Percentiles rank a stretch among this genome's conserved stretches.
Conservation (phyloP, 2,329 filamentous ascomycete genomes). For the Beauveria sp. region DNA sequence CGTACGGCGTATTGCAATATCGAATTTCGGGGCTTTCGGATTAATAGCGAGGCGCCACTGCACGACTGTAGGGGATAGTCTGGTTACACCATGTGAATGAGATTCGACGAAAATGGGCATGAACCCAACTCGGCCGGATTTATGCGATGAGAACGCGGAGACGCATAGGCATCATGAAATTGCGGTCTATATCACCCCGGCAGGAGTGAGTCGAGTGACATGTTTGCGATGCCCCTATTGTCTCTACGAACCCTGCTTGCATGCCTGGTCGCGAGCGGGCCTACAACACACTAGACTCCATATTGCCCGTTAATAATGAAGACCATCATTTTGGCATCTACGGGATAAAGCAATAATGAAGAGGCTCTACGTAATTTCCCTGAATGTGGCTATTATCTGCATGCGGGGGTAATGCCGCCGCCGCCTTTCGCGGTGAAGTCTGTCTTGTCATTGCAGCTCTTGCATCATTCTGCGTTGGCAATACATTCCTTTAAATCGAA, state of each 20-base stretch:
- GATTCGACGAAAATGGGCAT: too few species aligned
- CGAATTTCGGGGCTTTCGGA: neutral
- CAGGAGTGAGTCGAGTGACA: neutral
- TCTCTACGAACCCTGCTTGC: neutral
- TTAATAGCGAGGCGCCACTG: neutral
- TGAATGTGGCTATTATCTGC: neutral
- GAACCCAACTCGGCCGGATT: too few species aligned
- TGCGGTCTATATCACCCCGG: neutral
- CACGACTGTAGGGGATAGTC: too few species aligned
- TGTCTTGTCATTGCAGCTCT: neutral
- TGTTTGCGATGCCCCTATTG: neutral
- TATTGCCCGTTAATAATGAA: neutral
- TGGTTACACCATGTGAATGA: too few species aligned
- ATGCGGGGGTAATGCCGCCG: slow-evolving; percentile 1
- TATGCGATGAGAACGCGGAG: too few species aligned
- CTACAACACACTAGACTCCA: neutral
- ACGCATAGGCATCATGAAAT: neutral
- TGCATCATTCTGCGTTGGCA: slow-evolving; percentile 1
- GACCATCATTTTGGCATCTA: neutral
- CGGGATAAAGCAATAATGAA: slow-evolving; percentile 2
- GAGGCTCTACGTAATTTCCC: slow-evolving; percentile 4
- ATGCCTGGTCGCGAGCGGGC: neutral
- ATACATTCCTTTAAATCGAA: neutral
- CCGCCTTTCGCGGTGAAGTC: too few species aligned
- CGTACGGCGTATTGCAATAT: neutral